phyloP scores from a whole-genome alignment of 768 basidiomycete genomes.

The Lactarius tabidus region DNA sequence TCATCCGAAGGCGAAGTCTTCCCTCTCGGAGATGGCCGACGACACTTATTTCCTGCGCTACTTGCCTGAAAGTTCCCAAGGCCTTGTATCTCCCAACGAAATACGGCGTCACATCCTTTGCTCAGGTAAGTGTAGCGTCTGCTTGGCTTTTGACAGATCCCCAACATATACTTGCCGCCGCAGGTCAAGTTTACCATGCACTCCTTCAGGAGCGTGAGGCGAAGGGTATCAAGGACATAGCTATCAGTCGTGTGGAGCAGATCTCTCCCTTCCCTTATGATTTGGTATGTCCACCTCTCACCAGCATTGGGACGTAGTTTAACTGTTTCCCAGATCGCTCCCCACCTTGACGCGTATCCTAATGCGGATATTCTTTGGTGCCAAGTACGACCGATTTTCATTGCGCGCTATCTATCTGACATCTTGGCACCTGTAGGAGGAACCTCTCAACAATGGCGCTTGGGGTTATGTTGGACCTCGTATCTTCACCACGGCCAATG shows the following conservation, averaged over 20 bases:
- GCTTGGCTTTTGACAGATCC: background rate
- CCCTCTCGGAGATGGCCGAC: constrained; percentile 81
- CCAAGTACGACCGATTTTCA: constrained; percentile 49
- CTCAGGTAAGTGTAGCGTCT: constrained; percentile 47
- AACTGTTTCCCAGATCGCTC: constrained; percentile 57
- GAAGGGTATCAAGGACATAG: constrained; percentile 86
- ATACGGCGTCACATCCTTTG: constrained; percentile 92
- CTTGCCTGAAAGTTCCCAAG: constrained; percentile 76
- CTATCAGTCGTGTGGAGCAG: constrained; percentile 93
- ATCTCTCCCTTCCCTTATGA: constrained; percentile 98
- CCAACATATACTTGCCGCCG: background rate
- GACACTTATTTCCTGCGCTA: constrained; percentile 93
- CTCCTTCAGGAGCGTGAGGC: constrained; percentile 89
- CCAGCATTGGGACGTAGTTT: background rate
- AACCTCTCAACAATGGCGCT: constrained; percentile 94
- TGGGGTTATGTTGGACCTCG: constrained; percentile 97
- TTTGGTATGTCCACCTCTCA: constrained; percentile 47
- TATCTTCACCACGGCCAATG: constrained; percentile 87
- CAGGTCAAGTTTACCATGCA: constrained; percentile 92
- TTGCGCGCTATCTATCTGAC: background rate
- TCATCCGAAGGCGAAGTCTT: constrained; percentile 87
- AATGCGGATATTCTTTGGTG: constrained; percentile 93
- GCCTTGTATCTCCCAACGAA: constrained; percentile 73
- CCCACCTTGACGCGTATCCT: constrained; percentile 94
- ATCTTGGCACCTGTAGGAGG: constrained; percentile 50